phyloP scores from a whole-genome alignment of 2,329 filamentous ascomycete species.

The Aureobasidium mangrovei region DNA sequence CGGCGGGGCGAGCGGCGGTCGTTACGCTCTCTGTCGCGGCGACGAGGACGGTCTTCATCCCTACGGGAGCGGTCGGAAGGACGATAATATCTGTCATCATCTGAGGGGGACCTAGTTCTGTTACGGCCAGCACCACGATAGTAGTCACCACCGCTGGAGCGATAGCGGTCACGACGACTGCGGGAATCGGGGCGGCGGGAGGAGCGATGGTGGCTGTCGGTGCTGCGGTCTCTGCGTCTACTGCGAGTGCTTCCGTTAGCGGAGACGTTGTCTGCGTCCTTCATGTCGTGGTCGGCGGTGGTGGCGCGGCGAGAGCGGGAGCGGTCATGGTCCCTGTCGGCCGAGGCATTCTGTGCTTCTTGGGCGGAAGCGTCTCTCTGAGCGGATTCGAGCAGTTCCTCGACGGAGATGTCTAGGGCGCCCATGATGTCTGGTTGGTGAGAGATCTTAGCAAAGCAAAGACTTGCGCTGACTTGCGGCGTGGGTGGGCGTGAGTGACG shows the following conservation, averaged over 20 bases:
- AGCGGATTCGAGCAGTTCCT: slow-evolving; percentile 74
- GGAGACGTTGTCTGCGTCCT: slow-evolving; percentile 27
- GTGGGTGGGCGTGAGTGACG: background rate
- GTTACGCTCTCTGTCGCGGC: slow-evolving; percentile 33
- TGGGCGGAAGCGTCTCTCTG: slow-evolving; percentile 15
- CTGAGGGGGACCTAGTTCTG: slow-evolving; percentile 29
- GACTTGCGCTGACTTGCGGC: slow-evolving; percentile 7
- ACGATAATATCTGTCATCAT: slow-evolving; percentile 31
- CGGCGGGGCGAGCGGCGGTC: slow-evolving; percentile 40
- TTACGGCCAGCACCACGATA: slow-evolving; percentile 29
- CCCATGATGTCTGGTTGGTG: slow-evolving; percentile 15
- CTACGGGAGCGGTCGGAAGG: slow-evolving; percentile 40
- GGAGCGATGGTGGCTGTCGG: slow-evolving; percentile 19
- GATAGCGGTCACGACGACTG: slow-evolving; percentile 18
- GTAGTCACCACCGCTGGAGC: slow-evolving; percentile 28
- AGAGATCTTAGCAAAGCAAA: background rate
- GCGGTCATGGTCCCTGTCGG: slow-evolving; percentile 29
- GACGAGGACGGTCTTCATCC: slow-evolving; percentile 48
- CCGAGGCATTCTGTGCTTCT: slow-evolving; percentile 52
- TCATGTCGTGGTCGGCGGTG: slow-evolving; percentile 7
- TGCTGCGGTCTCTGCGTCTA: slow-evolving; percentile 21
- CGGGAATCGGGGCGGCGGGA: slow-evolving; percentile 13
- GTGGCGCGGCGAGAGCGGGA: background rate
- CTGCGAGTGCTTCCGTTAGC: slow-evolving; percentile 30
- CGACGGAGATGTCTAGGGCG: slow-evolving; percentile 43